These are phyloP conservation scores for Backusella sp. DNA, from an alignment of 192 early-diverging fungal species.

Conservation along the genomic window DNA sequence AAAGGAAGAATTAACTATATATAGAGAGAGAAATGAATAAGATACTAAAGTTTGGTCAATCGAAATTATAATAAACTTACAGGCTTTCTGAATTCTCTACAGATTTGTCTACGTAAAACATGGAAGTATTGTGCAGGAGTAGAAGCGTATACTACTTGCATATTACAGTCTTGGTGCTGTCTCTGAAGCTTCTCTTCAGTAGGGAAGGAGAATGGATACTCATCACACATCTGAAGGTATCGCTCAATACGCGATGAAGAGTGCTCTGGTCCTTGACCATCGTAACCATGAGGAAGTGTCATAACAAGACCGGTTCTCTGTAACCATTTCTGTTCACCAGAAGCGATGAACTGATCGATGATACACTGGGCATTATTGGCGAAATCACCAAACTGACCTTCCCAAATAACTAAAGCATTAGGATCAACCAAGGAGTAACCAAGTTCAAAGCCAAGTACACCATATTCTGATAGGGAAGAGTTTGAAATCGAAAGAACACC, in stretches of 20 bases:
- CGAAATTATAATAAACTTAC: constrained; percentile 35
- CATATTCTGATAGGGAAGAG: constrained; percentile 95
- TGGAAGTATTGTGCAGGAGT: constrained; percentile 98
- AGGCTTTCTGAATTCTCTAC: constrained; percentile 96
- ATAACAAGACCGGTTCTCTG: constrained; percentile 93
- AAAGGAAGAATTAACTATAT: constrained; percentile 49
- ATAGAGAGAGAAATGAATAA: constrained; percentile 19
- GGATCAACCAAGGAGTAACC: constrained; percentile 95
- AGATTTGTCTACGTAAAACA: constrained; percentile 88
- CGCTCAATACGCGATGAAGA: constrained; percentile 94
- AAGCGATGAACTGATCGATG: constrained; percentile 95
- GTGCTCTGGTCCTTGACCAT: constrained; percentile 98
- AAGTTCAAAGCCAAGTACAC: constrained; percentile 92
- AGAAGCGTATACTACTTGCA: constrained; percentile 94
- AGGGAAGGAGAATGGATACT: constrained; percentile 85
- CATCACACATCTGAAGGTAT: constrained; percentile 92
- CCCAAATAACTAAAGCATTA: constrained; percentile 93
- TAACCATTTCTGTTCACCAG: constrained; percentile 98
- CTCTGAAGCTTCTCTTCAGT: constrained; percentile 73
- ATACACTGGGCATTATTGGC: constrained; percentile 98
- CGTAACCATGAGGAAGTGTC: constrained; percentile 95
- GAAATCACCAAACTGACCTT: constrained; percentile 98
- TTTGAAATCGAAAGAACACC: constrained; percentile 88
- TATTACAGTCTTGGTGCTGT: constrained; percentile 97
- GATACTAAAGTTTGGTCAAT: neutral